Base-by-base conservation (phyloP, 2,329 filamentous ascomycete species). In the Neonectria punicea region DNA sequence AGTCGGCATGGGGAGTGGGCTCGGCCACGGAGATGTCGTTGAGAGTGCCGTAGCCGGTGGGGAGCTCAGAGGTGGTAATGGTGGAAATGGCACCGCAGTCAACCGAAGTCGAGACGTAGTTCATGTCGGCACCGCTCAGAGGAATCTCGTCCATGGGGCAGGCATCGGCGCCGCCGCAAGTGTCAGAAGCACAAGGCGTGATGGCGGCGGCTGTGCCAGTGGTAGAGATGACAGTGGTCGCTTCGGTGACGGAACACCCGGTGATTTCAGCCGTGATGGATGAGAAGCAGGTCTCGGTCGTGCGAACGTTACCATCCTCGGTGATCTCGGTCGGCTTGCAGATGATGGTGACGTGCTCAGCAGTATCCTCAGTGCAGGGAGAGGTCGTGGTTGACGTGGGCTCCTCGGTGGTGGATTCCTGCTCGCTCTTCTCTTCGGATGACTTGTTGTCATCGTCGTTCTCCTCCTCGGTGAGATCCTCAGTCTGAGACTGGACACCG, bases 381-480 rank as follows among this genome's bases (percentile, higher is more conserved):
- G 61, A 61, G 4, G 61, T 61, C 0, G 61, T 70, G 0, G 65
- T 70, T 20, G 67, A 59, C 1, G 66, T 67, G 1, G 66, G 28
- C 44, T 61, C 58, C 36, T 63, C 63, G 2, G 36, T 58, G 8
- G 55, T 47, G 20, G 55, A 60, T 25, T 60, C 51, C 3, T 53
- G 25, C 25, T 60, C 66, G 56, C 34, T 67, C 53, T 14, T 65
- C 25, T 70, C 22, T 32, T 70, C 53, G 2, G 67, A 58, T 0
- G 68, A 65, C n/a, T 53, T 18, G 7, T 30, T 18, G 53, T 69
- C 44, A 1, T 70, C 55, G 13, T 71, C 58, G 1, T 55, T 59
- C 14, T 68, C 57, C 11, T 68, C 57, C 0, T 71, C 62, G 3
- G 59, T 69, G n/a, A 71, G 58, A 1, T 69, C 65, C 9, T 69